Conservation (phyloP, 371 early-diverging fungal genomes). For the Circinella umbellata region DNA sequence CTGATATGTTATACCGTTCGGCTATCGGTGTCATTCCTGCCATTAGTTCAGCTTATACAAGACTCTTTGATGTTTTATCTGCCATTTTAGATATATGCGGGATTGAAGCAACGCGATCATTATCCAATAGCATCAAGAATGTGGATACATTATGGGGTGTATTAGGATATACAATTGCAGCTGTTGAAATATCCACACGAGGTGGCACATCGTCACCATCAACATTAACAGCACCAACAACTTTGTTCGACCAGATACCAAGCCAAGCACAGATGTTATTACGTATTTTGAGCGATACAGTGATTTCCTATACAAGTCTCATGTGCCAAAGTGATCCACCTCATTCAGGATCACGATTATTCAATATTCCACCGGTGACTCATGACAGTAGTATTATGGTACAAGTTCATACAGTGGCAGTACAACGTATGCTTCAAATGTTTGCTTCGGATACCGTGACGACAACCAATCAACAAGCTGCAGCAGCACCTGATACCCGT, state of each 20-base stretch:
- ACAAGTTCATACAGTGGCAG: constrained; percentile 38
- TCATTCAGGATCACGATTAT: constrained; percentile 13
- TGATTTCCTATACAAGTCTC: constrained; percentile 56
- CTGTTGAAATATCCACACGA: constrained; percentile 73
- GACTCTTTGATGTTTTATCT: constrained; percentile 56
- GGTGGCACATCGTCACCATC: constrained; percentile 28
- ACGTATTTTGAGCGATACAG: constrained; percentile 68
- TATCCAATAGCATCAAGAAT: constrained; percentile 42
- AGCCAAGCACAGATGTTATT: constrained; percentile 62
- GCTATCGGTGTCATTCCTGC: constrained; percentile 34
- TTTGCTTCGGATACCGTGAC: constrained; percentile 34
- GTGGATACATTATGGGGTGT: constrained; percentile 68
- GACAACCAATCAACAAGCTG: constrained; percentile 16
- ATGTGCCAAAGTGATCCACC: constrained; percentile 44
- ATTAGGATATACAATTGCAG: constrained; percentile 71
- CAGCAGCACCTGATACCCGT: constrained; percentile 11
- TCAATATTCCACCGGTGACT: constrained; percentile 8
- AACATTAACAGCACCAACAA: constrained; percentile 22
- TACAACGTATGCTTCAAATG: constrained; percentile 57
- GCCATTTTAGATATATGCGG: constrained; percentile 52
- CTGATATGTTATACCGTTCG: constrained; percentile 35
- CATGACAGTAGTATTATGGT: constrained; percentile 24
- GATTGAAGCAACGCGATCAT: constrained; percentile 37
- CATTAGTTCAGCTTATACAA: constrained; percentile 54
- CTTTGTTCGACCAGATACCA: constrained; percentile 65